Conservation (phyloP, 129 eudicot genomes). For the Helichrysum umbraculigerum region DNA sequence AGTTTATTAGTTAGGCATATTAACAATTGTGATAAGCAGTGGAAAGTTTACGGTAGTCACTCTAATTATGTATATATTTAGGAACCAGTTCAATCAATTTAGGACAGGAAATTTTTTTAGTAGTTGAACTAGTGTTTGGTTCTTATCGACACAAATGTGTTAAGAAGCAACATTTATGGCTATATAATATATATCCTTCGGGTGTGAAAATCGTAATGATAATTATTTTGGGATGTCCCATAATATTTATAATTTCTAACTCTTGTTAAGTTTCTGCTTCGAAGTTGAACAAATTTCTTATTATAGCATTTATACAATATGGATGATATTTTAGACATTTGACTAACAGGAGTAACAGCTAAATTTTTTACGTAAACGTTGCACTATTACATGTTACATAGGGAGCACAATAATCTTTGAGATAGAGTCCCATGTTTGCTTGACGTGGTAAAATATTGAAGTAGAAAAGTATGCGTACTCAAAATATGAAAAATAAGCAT, state of each 20-base stretch:
- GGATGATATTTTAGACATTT: constrained; percentile 3
- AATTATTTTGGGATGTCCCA: neutral
- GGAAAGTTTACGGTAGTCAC: neutral
- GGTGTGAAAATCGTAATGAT: neutral
- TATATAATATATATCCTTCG: neutral
- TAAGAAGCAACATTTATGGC: neutral
- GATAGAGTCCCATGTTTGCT: neutral
- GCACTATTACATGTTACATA: neutral
- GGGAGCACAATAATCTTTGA: neutral
- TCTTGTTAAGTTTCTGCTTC: neutral
- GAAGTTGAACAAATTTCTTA: neutral
- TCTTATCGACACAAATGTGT: constrained; percentile 1
- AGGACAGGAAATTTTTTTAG: neutral
- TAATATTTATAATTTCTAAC: neutral
- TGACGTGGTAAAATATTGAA: neutral
- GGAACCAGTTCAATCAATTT: neutral
- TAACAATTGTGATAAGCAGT: neutral
- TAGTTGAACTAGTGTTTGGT: neutral
- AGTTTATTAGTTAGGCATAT: neutral
- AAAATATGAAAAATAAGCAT: neutral
- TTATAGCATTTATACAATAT: neutral
- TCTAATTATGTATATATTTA: neutral
- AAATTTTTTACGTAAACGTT: neutral
- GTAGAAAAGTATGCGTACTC: neutral
- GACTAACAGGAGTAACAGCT: neutral